Base-by-base conservation (phyloP, 441 rosid species). In the Brassica balearica region DNA sequence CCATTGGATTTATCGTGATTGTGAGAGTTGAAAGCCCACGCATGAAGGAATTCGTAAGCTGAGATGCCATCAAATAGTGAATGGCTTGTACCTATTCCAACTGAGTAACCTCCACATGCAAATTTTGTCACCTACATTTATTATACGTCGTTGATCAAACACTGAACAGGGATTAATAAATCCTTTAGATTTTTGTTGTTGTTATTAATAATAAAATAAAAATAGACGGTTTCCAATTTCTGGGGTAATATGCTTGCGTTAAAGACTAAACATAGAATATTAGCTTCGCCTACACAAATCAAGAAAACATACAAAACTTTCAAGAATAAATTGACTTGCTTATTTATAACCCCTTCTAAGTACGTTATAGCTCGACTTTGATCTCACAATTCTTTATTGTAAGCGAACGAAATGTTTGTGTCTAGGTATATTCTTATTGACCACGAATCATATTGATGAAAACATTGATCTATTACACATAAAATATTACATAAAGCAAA, bases 1-100 rank as follows among this genome's bases (percentile, higher is more conserved):
- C 27, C 76, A 60, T 36, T 71, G 17, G 77, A 14, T 65, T 66
- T 71, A 25, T 23, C 43, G 27, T 61, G 41, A 15, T 74, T 61
- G 27, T 84, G 80, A 68, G 88, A 84, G 51, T 85, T 85, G 9
- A 80, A 80, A 68, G 89, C 88, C 94, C 92, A 87, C 71, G 89
- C 85, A 15, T 69, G 62, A 43, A 87, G 84, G 74, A 88, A 89
- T 34, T 87, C 77, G 51, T 84, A 87, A 41, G 86, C 82, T 6
- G 92, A 86, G 70, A 86, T 87, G 81, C 96, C 92, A 74, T 89
- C 96, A 77, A 86, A 88, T 43, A 91, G 75, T 0, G 90, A 88
- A 74, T 89, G 92, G 85, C 87, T 86, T 11, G 87, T 79, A 59
- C 94, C 96, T 9, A 87, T 76, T 3, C 94, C 90, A 46, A 88